Evolutionary conservation across 2,329 filamentous ascomycete genomes (phyloP), one percentile per base, ranked within the genome.

Genomic region (Didymella keratinophila): DNA sequence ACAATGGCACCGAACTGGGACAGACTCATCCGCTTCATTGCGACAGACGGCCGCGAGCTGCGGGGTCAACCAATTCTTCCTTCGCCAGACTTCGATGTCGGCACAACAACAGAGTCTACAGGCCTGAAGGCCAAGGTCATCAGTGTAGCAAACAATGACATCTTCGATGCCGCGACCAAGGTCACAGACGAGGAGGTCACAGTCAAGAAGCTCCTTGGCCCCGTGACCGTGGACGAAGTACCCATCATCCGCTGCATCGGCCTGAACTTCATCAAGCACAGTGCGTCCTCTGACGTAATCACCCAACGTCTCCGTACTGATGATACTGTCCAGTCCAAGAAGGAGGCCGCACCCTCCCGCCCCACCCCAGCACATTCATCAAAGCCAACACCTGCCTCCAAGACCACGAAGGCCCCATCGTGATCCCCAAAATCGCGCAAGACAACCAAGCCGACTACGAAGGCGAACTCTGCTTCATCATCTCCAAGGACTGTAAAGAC

Each of bases 211-310:
- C 69, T 87, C 0, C 77, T 88, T 0, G 82, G 83, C 0, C 85
- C 85, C 0, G 69, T 88, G 30, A 77, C 80, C 0, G 72, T 70
- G 10, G 71, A 74, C 2, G 83, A 87, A 49, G 82, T 87, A 0
- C 82, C 84, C 0, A 84, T 86, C 42, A 66, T 88, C 3, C 74
- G 84, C 20, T 88, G 86, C 62, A 81, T 87, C 12, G 86, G 86
- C 0, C 67, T 88, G 27, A 87, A 88, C 65, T 87, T 87, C 64
- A 80, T 80, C 37, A 86, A 83, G 52, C 86, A 88, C 64, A 84
- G 74, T 77, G 65, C n/a, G 66, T 56, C 12, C 6, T 16, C 12
- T 32, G n/a, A n/a, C n/a, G n/a, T n/a, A n/a, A n/a, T n/a, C n/a
- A n/a, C n/a, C n/a, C n/a, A n/a, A n/a, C n/a, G n/a, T n/a, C n/a